Evolutionary conservation across 2,329 filamentous ascomycete species (phyloP).

Genomic region (Penicillium sp.): DNA sequence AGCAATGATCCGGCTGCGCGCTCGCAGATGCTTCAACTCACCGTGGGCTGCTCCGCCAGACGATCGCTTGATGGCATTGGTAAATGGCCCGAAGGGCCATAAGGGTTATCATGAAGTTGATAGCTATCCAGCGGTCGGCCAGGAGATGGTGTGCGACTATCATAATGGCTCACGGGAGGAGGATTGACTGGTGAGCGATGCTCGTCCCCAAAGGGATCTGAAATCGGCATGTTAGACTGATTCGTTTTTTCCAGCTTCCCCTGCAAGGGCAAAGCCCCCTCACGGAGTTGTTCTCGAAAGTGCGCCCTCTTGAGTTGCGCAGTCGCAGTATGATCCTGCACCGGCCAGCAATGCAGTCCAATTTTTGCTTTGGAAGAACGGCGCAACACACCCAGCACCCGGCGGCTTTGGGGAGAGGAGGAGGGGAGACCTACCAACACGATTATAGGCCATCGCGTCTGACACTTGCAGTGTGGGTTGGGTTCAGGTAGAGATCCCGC

Average conservation of each 20-base stretch:
- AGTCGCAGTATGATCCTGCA: slow-evolving; percentile 4
- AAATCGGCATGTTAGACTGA: slow-evolving; percentile 20
- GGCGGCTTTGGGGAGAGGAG: slow-evolving; percentile 11
- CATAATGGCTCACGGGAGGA: slow-evolving; percentile 38
- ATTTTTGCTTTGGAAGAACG: not conserved
- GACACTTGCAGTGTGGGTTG: slow-evolving; percentile 14
- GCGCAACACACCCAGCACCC: not conserved
- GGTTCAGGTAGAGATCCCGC: slow-evolving; percentile 20
- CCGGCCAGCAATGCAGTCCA: slow-evolving; percentile 7
- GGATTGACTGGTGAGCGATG: slow-evolving; percentile 46
- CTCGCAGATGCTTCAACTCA: slow-evolving; percentile 44
- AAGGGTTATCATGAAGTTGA: slow-evolving; percentile 74
- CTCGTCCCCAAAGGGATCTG: slow-evolving; percentile 40
- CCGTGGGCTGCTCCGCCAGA: slow-evolving; percentile 76
- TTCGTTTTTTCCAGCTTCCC: not conserved
- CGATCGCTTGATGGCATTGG: slow-evolving; percentile 70
- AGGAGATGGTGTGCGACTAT: slow-evolving; percentile 65
- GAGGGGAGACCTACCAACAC: slow-evolving; percentile 55
- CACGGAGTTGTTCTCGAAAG: not conserved
- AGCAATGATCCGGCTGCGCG: not conserved
- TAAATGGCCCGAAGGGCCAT: slow-evolving; percentile 54
- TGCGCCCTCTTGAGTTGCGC: not conserved
- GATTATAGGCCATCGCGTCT: slow-evolving; percentile 59
- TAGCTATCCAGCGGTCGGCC: slow-evolving; percentile 70
- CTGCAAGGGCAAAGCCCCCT: too few relatives aligned